A percentile compares a stretch with the other conserved stretches of the same genome.
Conservation (phyloP, 108 stramenopile species). For the Skeletonema menzelii region DNA sequence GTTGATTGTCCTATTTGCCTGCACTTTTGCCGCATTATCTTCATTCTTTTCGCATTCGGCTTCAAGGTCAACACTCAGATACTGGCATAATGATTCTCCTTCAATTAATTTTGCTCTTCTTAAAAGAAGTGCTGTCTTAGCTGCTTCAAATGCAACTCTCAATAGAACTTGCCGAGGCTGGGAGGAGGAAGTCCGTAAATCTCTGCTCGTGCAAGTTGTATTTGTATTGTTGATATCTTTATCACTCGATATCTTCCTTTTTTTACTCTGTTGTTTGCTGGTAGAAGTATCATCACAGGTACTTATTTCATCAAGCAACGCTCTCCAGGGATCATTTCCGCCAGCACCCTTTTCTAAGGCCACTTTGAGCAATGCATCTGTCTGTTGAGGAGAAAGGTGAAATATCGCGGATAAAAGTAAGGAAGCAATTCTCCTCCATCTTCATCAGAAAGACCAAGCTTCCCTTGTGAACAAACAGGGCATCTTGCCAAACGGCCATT, state of each 20-base stretch:
- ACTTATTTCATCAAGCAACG: constrained; percentile 10
- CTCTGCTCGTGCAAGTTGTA: background rate
- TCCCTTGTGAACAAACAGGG: constrained; percentile 58
- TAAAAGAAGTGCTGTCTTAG: background rate
- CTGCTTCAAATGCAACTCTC: constrained; percentile 16
- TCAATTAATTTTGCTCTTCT: background rate
- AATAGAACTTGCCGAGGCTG: background rate
- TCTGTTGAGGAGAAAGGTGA: constrained; percentile 4
- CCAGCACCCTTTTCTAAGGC: constrained; percentile 12
- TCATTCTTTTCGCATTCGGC: background rate
- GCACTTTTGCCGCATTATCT: background rate
- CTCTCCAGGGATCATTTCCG: constrained; percentile 33
- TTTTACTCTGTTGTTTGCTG: background rate
- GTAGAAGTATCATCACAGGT: background rate
- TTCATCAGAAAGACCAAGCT: constrained; percentile 59
- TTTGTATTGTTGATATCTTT: background rate
- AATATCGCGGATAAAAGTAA: constrained; percentile 9
- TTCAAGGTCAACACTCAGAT: background rate
- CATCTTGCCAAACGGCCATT: constrained; percentile 77
- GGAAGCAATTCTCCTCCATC: constrained; percentile 36
- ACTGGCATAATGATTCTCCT: constrained; percentile 6
- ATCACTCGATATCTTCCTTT: background rate
- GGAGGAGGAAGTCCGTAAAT: background rate
- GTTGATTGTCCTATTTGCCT: background rate
- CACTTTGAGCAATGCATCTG: background rate